phyloP scores from a whole-genome alignment of 1,139 yeast species.

The Pichia cactophila region DNA sequence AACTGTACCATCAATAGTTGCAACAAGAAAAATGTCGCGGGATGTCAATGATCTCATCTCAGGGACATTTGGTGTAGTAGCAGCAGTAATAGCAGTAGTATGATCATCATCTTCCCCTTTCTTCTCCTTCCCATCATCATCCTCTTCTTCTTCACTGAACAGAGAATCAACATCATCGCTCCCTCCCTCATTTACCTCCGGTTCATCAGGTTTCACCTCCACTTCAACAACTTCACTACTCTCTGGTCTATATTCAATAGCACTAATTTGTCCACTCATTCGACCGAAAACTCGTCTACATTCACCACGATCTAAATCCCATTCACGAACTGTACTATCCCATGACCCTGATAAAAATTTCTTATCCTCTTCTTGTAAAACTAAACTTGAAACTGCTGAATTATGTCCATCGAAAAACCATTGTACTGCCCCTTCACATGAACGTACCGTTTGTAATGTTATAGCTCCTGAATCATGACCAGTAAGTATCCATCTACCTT shows the following conservation, averaged over 20 bases:
- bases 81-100: constrained; percentile 7
- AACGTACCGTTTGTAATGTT: constrained; percentile 71
- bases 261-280: constrained; percentile 72
- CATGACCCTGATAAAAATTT: constrained; percentile 78
- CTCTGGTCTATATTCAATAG: constrained; percentile 69
- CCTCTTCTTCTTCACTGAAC: constrained; percentile 19
- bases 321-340: constrained; percentile 70
- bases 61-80: neutral
- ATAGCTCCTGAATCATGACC: constrained; percentile 87
- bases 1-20: constrained; percentile 78
- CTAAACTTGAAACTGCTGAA: constrained; percentile 67
- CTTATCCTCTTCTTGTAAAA: constrained; percentile 53
- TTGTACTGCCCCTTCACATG: constrained; percentile 74
- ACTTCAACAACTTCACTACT: constrained; percentile 39
- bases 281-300: constrained; percentile 41
- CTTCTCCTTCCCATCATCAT: constrained; percentile 15
- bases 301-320: constrained; percentile 82
- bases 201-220: constrained; percentile 9
- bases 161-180: constrained; percentile 21
- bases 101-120: constrained; percentile 23
- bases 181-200: constrained; percentile 16
- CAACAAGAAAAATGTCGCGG: constrained; percentile 61
- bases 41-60: constrained; percentile 20
- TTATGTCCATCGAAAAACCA: constrained; percentile 63
- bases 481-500: constrained; percentile 77